Evolutionary conservation across 345 rosid species (phyloP).

Genomic region (Dimocarpus longan): DNA sequence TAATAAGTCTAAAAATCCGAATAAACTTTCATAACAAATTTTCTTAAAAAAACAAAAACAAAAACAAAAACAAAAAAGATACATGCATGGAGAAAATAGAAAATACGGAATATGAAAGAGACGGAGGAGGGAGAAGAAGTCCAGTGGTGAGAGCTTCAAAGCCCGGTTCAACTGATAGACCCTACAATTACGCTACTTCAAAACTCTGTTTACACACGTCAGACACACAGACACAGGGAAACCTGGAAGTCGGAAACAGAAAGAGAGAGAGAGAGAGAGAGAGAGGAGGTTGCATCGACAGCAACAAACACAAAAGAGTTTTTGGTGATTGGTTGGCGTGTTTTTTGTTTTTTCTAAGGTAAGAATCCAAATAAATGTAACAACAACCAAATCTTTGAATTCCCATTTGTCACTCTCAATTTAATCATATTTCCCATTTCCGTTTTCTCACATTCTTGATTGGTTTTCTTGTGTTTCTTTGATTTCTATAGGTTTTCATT

Average conservation of each 20-base stretch:
- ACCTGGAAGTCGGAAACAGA: too few species aligned
- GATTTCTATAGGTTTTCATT: not conserved
- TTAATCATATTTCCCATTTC: not conserved
- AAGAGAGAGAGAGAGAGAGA: too few species aligned
- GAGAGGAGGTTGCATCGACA: not conserved
- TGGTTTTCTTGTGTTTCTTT: not conserved
- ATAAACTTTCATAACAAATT: too few species aligned
- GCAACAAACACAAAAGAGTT: not conserved
- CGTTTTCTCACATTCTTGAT: not conserved
- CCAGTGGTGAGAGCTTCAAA: not conserved
- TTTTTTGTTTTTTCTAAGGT: conserved; percentile 36
- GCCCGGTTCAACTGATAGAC: conserved; percentile 43
- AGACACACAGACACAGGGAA: not conserved
- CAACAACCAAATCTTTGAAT: conserved; percentile 10
- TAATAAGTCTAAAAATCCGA: too few species aligned
- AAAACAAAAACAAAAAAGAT: too few species aligned
- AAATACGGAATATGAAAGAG: not conserved
- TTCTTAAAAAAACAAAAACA: too few species aligned
- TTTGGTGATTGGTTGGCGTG: not conserved
- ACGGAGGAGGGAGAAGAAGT: not conserved
- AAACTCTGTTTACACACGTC: conserved; percentile 11
- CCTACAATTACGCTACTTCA: conserved; percentile 38
- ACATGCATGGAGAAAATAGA: not conserved
- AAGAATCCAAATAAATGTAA: not conserved
- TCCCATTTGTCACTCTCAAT: not conserved